Conservation (phyloP, 2,329 filamentous ascomycete species). For the Aspergillus pseudoglaucus region DNA sequence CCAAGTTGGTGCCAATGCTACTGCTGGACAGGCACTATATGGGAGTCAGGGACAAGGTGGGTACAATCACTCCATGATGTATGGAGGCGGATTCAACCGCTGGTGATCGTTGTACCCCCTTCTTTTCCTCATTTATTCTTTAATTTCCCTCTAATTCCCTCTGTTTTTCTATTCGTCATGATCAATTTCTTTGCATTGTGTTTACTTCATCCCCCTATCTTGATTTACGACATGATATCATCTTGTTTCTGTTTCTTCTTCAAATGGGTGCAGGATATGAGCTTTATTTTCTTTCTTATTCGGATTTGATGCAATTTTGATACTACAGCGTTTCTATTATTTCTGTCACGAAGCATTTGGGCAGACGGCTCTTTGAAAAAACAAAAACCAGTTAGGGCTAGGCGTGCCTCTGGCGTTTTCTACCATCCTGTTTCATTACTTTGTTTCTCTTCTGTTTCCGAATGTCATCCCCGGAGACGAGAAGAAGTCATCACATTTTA, state of each 20-base stretch:
- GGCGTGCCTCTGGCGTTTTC: constrained; percentile 30
- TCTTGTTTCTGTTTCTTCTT: constrained; percentile 10
- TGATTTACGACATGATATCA: constrained; percentile 29
- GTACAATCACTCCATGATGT: constrained; percentile 81
- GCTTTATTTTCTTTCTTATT: constrained; percentile 10
- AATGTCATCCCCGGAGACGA: constrained; percentile 5
- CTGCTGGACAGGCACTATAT: constrained; percentile 79
- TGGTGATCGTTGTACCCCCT: constrained; percentile 49
- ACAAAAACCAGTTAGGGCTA: constrained; percentile 24
- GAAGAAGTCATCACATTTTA: constrained; percentile 29
- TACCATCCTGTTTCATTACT: constrained; percentile 16
- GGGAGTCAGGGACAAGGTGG: constrained; percentile 84
- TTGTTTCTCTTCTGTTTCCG: constrained; percentile 10
- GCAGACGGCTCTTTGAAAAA: constrained; percentile 26
- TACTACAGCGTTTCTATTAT: constrained; percentile 17
- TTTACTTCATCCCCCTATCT: constrained; percentile 15
- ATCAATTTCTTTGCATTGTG: constrained; percentile 18
- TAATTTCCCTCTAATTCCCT: constrained; percentile 3
- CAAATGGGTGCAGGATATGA: constrained; percentile 21
- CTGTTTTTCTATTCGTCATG: constrained; percentile 12
- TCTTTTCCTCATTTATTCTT: constrained; percentile 9
- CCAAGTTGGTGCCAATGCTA: constrained; percentile 68
- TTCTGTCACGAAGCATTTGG: constrained; percentile 27
- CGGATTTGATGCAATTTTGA: constrained; percentile 18
- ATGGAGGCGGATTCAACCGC: constrained; percentile 60